Percentiles rank a stretch among this genome's conserved stretches.
Evolutionary conservation across 2,329 filamentous ascomycete species (phyloP).

Genomic region (Phaeosphaeria sp.): DNA sequence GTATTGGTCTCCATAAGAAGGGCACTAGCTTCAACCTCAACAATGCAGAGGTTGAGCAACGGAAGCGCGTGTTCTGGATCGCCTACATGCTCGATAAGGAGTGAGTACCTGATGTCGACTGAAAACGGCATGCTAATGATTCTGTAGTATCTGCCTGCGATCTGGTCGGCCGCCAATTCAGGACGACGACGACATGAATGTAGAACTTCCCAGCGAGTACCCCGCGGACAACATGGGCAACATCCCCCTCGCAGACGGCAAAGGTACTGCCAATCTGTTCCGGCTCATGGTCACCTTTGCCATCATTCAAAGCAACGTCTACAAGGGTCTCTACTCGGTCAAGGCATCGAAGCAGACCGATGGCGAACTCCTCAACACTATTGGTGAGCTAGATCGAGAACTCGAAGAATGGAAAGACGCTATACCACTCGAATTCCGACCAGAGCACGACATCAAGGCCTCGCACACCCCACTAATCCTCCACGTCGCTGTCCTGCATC

Average conservation of each 20-base stretch:
- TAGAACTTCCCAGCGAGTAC: conserved; percentile 90
- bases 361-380: conserved; percentile 91
- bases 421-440: conserved; percentile 95
- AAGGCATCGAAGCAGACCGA: conserved; percentile 91
- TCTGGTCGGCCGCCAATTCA: conserved; percentile 76
- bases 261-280: conserved; percentile 94
- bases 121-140: conserved; percentile 20
- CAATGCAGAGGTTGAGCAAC: conserved; percentile 91
- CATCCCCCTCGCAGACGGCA: conserved; percentile 86
- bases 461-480: conserved; percentile 92
- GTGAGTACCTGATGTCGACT: conserved; percentile 43
- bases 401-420: conserved; percentile 96
- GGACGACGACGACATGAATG: conserved; percentile 89
- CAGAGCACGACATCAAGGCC: conserved; percentile 93
- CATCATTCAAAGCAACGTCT: conserved; percentile 90
- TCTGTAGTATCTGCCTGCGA: conserved; percentile 67
- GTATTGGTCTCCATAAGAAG: conserved; percentile 92
- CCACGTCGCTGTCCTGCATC: conserved; percentile 92
- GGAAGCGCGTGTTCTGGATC: conserved; percentile 80
- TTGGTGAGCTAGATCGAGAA: conserved; percentile 83
- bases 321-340: conserved; percentile 90
- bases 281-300: conserved; percentile 90
- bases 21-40: conserved; percentile 94
- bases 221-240: conserved; percentile 93
- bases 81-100: conserved; percentile 77